These are phyloP conservation scores for Mangifera indica DNA, from an alignment of 345 rosid species.

Conservation along the genomic window DNA sequence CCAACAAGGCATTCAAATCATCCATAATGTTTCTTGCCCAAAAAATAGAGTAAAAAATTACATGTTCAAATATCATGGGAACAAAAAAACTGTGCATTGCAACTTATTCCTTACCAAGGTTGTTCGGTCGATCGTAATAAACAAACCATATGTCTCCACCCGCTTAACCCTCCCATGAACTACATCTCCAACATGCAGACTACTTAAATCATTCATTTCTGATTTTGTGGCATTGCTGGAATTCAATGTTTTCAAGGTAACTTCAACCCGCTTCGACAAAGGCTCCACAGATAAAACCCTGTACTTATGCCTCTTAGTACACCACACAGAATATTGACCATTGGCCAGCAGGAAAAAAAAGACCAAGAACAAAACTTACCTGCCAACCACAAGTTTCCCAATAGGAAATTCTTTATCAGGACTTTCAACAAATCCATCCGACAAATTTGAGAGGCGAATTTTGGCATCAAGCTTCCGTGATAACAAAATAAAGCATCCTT, in stretches of 20 bases:
- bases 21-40: no score
- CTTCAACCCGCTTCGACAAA: constrained; percentile 77
- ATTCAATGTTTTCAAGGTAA: constrained; percentile 63
- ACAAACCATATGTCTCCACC: constrained; percentile 80
- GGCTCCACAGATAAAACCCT: constrained; percentile 88
- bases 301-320: constrained; percentile 32
- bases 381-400: constrained; percentile 83
- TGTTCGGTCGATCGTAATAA: constrained; percentile 56
- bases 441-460: constrained; percentile 71
- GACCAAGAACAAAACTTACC: constrained; percentile 40
- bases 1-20: no score
- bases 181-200: constrained; percentile 57
- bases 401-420: constrained; percentile 82
- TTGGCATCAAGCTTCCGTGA: constrained; percentile 88
- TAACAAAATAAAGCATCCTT: constrained; percentile 84
- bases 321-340: background rate
- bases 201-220: constrained; percentile 47
- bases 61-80: background rate
- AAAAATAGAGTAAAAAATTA: no score
- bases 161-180: constrained; percentile 71
- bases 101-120: constrained; percentile 59
- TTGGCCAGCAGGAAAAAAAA: constrained; percentile 12
- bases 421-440: constrained; percentile 64
- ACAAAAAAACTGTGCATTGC: background rate
- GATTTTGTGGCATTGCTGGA: constrained; percentile 43